phyloP scores from a whole-genome alignment of 2,329 filamentous ascomycete species.

The Pseudocercospora eumusae region DNA sequence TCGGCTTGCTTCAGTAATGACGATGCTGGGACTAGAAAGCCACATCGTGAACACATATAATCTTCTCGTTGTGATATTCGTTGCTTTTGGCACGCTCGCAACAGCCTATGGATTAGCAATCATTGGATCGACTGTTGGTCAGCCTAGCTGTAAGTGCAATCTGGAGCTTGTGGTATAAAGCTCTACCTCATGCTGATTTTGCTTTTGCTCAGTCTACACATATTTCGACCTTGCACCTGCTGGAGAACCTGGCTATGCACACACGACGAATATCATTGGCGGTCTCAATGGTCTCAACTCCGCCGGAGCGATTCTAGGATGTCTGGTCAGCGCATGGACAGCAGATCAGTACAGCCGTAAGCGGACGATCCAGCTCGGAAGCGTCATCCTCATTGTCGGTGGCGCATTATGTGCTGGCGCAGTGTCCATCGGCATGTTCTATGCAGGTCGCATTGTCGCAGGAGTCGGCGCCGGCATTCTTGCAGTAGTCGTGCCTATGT shows the following conservation, averaged over 20 bases:
- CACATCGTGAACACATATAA: constrained; percentile 14
- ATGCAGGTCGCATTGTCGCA: constrained; percentile 43
- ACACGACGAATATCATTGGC: constrained; percentile 48
- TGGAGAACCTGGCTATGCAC: constrained; percentile 45
- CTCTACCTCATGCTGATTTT: neutral
- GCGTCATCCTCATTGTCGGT: constrained; percentile 43
- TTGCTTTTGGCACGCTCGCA: constrained; percentile 36
- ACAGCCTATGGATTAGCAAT: constrained; percentile 42
- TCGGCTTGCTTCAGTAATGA: neutral
- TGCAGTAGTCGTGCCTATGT: constrained; percentile 36
- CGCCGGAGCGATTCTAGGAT: constrained; percentile 46
- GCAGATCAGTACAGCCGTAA: constrained; percentile 44
- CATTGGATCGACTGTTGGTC: constrained; percentile 50
- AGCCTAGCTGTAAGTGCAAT: constrained; percentile 42
- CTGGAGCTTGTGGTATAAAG: neutral
- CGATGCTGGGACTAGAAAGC: constrained; percentile 2
- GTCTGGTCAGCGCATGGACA: constrained; percentile 44
- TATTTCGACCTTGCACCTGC: constrained; percentile 45
- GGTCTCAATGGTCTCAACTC: constrained; percentile 51
- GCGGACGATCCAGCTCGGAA: constrained; percentile 43
- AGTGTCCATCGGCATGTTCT: constrained; percentile 45
- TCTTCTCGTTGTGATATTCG: constrained; percentile 28
- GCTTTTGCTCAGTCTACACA: constrained; percentile 38
- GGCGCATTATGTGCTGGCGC: constrained; percentile 45
- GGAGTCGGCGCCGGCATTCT: constrained; percentile 44